Conservation (phyloP, 169 alveolate genomes). For the Condylostoma magnum region DNA sequence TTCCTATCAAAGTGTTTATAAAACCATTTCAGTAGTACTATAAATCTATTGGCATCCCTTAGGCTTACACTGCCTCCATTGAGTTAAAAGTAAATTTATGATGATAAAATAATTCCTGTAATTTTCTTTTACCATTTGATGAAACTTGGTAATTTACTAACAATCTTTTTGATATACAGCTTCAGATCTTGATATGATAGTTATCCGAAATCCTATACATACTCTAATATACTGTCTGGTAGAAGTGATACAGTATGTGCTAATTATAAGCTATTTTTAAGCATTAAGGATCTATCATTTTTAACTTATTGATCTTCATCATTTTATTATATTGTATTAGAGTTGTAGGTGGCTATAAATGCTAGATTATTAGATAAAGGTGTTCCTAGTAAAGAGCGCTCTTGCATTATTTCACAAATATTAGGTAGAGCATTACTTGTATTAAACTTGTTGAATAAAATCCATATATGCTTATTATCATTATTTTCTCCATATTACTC, state of each 20-base stretch:
- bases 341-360: constrained; percentile 57
- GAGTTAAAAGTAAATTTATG: too few relatives aligned
- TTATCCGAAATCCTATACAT: constrained; percentile 62
- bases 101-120: too few relatives aligned
- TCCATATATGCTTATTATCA: too few relatives aligned
- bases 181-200: constrained; percentile 47
- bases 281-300: too few relatives aligned
- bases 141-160: constrained; percentile 2
- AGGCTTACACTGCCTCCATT: constrained; percentile 68
- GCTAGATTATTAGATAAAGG: constrained; percentile 32
- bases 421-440: constrained; percentile 33
- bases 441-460: constrained; percentile 58
- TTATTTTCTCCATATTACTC: too few relatives aligned
- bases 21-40: constrained; percentile 34
- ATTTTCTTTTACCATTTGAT: too few relatives aligned
- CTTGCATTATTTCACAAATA: constrained; percentile 42
- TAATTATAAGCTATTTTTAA: background rate
- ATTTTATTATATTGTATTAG: constrained; percentile 34
- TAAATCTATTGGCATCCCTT: constrained; percentile 69
- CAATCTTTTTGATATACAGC: constrained; percentile 41
- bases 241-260: constrained; percentile 60
- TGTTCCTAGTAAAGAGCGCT: constrained; percentile 32
- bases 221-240: constrained; percentile 56
- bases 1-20: too few relatives aligned
- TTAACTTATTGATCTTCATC: too few relatives aligned